Evolutionary conservation across 208 protist species (phyloP).

Genomic region (Wallacemonas collosoma): DNA sequence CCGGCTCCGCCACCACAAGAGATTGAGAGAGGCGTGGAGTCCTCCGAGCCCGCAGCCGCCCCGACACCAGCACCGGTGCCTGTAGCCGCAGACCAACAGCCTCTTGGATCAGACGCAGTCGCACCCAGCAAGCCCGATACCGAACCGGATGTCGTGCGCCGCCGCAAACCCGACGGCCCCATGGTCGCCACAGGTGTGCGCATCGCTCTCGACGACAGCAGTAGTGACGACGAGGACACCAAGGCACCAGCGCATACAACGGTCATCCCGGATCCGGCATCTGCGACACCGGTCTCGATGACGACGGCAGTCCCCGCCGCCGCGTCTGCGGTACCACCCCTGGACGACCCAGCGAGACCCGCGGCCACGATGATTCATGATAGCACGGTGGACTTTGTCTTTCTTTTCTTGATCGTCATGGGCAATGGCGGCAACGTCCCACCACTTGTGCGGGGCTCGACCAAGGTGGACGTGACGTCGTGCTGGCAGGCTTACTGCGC

Average conservation of each 20-base stretch:
- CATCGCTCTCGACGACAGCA: constrained; percentile 64
- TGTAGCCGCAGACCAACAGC: too few species aligned
- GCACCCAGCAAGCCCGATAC: neutral
- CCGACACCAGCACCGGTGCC: too few species aligned
- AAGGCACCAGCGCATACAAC: neutral
- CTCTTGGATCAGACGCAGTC: too few species aligned
- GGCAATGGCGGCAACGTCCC: constrained; percentile 81
- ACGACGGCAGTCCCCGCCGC: neutral
- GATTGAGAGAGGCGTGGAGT: too few species aligned
- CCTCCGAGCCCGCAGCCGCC: too few species aligned
- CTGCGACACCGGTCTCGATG: neutral
- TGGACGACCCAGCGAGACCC: constrained; percentile 20
- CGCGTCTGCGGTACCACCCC: neutral
- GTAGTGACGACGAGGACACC: constrained; percentile 50
- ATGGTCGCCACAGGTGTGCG: constrained; percentile 71
- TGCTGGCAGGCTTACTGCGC: constrained; percentile 87
- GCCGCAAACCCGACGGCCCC: constrained; percentile 75
- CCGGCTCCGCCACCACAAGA: constrained; percentile 10
- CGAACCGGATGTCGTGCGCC: constrained; percentile 50
- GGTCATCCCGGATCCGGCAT: neutral
- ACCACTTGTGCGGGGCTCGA: constrained; percentile 72
- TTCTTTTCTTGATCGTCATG: constrained; percentile 88
- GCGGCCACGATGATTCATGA: constrained; percentile 52
- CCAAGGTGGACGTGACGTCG: constrained; percentile 82
- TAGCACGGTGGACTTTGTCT: constrained; percentile 85